Evolutionary conservation across 164 flowering plant species (phyloP).

Genomic region (Magnolia sinica): DNA sequence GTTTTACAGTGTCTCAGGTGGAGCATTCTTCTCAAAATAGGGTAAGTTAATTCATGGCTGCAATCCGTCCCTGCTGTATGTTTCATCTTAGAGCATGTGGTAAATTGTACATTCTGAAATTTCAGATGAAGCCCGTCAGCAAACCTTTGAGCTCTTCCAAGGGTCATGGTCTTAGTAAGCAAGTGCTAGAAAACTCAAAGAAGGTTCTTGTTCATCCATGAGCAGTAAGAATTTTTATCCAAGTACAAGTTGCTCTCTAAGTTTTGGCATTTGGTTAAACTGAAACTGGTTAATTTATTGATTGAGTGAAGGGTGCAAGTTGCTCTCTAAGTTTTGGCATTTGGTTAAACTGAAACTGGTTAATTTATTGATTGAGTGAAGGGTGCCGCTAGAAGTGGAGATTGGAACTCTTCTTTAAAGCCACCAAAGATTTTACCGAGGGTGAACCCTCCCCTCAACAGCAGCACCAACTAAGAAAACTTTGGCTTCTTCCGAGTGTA

Average conservation of each 20-base stretch:
- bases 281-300: too few relatives aligned
- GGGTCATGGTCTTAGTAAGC: conserved; percentile 35
- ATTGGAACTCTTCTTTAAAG: conserved; percentile 28
- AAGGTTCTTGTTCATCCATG: conserved; percentile 31
- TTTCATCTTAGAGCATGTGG: neutral
- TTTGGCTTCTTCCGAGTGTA: conserved; percentile 30
- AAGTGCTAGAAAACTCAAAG: conserved; percentile 34
- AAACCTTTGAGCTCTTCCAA: conserved; percentile 36
- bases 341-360: conserved; percentile 12
- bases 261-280: neutral
- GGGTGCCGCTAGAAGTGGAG: conserved; percentile 32
- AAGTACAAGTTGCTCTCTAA: neutral
- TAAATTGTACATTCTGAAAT: conserved; percentile 5
- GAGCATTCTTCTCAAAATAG: conserved; percentile 33
- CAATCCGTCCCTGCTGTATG: neutral
- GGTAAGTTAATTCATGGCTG: conserved; percentile 29
- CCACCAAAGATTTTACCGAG: conserved; percentile 43
- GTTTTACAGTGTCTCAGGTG: conserved; percentile 34
- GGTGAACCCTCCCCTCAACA: conserved; percentile 26
- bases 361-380: conserved; percentile 13
- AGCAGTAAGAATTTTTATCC: conserved; percentile 23
- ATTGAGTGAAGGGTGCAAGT: too few relatives aligned
- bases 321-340: too few relatives aligned
- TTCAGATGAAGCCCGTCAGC: conserved; percentile 40
- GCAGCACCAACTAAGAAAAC: conserved; percentile 49